phyloP scores from a whole-genome alignment of 192 early-diverging fungal species.

The Gamsiella multidivaricata region DNA sequence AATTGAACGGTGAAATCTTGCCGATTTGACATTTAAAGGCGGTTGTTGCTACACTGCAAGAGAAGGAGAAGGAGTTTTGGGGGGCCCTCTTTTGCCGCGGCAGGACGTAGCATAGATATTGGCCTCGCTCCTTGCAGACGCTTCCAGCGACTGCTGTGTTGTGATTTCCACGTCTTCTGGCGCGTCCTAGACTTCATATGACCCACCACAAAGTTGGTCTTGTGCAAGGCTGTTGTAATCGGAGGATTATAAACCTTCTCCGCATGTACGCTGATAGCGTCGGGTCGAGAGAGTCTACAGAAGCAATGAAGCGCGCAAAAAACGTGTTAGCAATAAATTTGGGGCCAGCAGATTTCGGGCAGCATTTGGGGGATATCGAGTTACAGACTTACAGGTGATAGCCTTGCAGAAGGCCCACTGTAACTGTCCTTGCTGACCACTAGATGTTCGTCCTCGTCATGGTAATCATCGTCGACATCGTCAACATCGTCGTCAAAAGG shows the following conservation, averaged over 20 bases:
- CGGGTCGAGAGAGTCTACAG: no score
- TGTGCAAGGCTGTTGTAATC: background rate
- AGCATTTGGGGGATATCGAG: no score
- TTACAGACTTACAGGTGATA: no score
- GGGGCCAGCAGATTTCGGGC: no score
- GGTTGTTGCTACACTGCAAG: background rate
- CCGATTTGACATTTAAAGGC: background rate
- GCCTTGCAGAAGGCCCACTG: no score
- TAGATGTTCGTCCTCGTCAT: background rate
- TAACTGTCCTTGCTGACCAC: no score
- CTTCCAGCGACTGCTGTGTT: background rate
- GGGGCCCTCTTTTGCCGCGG: background rate
- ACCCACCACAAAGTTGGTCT: background rate
- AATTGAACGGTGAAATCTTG: conserved; percentile 8
- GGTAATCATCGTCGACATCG: no score
- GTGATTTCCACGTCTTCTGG: background rate
- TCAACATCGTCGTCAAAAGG: no score
- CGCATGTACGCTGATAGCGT: background rate
- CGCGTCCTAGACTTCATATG: background rate
- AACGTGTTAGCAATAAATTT: no score
- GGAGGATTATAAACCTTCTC: background rate
- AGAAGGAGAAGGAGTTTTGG: conserved; percentile 2
- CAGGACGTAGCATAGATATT: no score
- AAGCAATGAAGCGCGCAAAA: no score
- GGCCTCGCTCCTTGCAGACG: no score